Percentiles rank a stretch among this genome's conserved stretches.
phyloP scores from a whole-genome alignment of 176 grass and related monocot genomes.

The Carex littledalei region DNA sequence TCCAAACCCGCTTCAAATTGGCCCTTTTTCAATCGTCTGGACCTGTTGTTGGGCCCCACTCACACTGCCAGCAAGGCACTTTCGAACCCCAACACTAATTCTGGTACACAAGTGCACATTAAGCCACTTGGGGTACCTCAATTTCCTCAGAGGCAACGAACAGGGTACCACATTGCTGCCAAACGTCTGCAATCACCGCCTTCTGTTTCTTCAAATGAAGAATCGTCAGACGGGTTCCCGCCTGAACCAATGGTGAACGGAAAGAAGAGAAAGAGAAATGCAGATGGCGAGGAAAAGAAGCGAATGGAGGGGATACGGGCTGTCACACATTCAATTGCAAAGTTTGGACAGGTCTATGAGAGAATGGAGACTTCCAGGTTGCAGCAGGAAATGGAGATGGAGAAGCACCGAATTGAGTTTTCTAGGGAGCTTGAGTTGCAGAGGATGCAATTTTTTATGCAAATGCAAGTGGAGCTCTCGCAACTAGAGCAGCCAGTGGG shows the following conservation, averaged over 20 bases:
- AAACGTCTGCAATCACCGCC: conserved; percentile 1
- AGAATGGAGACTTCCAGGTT: conserved; percentile 67
- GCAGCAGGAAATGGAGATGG: conserved; percentile 60
- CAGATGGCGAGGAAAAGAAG: not conserved
- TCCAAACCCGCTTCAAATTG: conserved; percentile 59
- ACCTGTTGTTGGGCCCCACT: conserved; percentile 64
- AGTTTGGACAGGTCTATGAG: conserved; percentile 74
- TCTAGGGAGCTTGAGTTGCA: conserved; percentile 68
- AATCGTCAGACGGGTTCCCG: conserved; percentile 77
- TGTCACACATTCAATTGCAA: conserved; percentile 45
- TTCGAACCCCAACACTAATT: conserved; percentile 15
- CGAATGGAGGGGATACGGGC: conserved; percentile 36
- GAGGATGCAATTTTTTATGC: conserved; percentile 84
- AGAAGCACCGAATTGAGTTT: conserved; percentile 72
- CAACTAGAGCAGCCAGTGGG: conserved; percentile 35
- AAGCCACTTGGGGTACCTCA: conserved; percentile 33
- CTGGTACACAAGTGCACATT: conserved; percentile 10
- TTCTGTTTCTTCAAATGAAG: conserved; percentile 35
- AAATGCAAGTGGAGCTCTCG: conserved; percentile 76
- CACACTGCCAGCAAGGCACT: conserved; percentile 20
- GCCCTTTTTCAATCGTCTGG: conserved; percentile 77
- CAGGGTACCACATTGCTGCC: conserved; percentile 23
- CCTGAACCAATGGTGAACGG: conserved; percentile 46
- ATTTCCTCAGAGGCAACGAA: conserved; percentile 65
- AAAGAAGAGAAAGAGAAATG: conserved; percentile 38